Conservation (phyloP, 2,329 filamentous ascomycete species). For the Phaeophleospora eucalypticola region DNA sequence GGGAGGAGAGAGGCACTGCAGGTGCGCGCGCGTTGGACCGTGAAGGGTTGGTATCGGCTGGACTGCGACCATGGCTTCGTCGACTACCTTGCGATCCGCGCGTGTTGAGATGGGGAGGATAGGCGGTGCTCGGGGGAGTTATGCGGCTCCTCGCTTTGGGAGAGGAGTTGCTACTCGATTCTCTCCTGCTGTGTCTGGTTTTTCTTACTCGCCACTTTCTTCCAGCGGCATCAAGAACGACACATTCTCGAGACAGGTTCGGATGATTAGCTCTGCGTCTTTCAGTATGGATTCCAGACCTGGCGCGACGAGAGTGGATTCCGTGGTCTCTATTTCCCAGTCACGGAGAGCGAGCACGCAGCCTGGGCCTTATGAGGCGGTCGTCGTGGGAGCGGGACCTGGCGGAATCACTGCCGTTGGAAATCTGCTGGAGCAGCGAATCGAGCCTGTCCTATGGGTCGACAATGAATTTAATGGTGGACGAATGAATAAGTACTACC, state of each 20-base stretch:
- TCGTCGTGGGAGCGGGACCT: slow-evolving; percentile 57
- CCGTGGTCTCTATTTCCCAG: background rate
- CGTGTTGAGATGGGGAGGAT: background rate
- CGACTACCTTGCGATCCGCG: background rate
- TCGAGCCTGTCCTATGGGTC: slow-evolving; percentile 54
- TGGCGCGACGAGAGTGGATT: background rate
- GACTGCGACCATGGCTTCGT: background rate
- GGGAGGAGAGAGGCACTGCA: too few relatives aligned
- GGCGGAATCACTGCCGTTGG: slow-evolving; percentile 58
- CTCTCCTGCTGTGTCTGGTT: background rate
- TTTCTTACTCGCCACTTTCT: too few relatives aligned
- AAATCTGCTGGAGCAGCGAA: slow-evolving; percentile 55
- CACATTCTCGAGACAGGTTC: background rate
- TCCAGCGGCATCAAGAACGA: background rate
- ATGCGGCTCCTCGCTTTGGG: slow-evolving; percentile 1
- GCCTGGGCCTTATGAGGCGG: slow-evolving; percentile 42
- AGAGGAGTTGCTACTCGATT: background rate
- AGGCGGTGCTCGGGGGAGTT: background rate
- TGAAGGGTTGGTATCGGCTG: too few relatives aligned
- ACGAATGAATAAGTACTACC: slow-evolving; percentile 47
- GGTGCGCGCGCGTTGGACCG: too few relatives aligned
- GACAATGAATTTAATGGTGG: slow-evolving; percentile 53
- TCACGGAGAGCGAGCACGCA: slow-evolving; percentile 14
- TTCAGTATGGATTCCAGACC: background rate
- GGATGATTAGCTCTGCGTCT: background rate